These are phyloP conservation scores for Nannizziopsis arthrosporioides DNA, from an alignment of 2,329 filamentous ascomycete species.

Conservation along the genomic window DNA sequence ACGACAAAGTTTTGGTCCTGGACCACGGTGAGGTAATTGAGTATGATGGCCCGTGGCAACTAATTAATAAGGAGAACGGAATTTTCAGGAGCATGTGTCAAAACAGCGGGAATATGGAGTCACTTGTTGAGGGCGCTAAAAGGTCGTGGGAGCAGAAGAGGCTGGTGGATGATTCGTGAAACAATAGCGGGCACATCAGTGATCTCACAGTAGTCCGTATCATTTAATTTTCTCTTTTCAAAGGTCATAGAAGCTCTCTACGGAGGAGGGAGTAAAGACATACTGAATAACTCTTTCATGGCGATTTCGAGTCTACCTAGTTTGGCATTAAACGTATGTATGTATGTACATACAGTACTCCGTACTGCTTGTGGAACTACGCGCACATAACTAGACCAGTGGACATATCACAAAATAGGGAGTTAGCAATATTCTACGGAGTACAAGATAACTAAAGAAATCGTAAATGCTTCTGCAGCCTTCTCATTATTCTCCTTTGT, in stretches of 20 bases:
- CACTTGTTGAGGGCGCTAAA: slow-evolving; percentile 44
- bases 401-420: too few relatives aligned
- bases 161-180: slow-evolving; percentile 34
- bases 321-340: too few relatives aligned
- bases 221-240: not conserved
- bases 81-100: slow-evolving; percentile 58
- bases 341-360: too few relatives aligned
- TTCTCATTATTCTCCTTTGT: too few relatives aligned
- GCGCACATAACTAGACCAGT: too few relatives aligned
- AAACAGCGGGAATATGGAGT: slow-evolving; percentile 53
- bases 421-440: too few relatives aligned
- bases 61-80: slow-evolving; percentile 60
- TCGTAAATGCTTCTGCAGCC: too few relatives aligned
- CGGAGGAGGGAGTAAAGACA: too few relatives aligned
- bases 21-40: slow-evolving; percentile 82
- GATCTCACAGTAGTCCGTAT: not conserved
- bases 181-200: not conserved
- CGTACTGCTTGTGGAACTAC: too few relatives aligned
- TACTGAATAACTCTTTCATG: too few relatives aligned
- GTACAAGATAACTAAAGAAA: too few relatives aligned
- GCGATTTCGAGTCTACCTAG: too few relatives aligned
- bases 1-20: slow-evolving; percentile 90
- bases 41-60: slow-evolving; percentile 76
- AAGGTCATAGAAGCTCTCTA: not conserved
- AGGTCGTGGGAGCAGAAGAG: slow-evolving; percentile 38